Conservation (phyloP, 768 basidiomycete species). For the Serpula lacrymans region DNA sequence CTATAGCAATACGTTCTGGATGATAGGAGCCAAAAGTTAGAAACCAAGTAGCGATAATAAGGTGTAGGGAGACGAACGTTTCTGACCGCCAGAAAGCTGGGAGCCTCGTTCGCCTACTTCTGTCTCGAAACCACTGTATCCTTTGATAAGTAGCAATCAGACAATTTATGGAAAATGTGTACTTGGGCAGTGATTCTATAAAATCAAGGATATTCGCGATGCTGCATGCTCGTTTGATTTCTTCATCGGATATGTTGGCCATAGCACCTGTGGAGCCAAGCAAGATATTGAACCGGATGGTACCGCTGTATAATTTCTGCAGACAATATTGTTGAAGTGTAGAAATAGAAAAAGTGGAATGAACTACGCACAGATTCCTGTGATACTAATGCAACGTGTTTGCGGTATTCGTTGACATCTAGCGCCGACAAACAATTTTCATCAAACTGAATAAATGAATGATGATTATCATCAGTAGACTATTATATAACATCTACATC, state of each 20-base stretch:
- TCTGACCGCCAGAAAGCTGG: constrained; percentile 48
- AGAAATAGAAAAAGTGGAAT: too few relatives aligned
- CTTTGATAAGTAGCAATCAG: neutral
- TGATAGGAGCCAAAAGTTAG: neutral
- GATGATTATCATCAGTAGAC: too few relatives aligned
- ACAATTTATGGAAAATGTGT: neutral
- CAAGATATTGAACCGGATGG: constrained; percentile 44
- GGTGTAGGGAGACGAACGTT: constrained; percentile 20
- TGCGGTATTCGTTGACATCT: too few relatives aligned
- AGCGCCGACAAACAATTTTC: too few relatives aligned
- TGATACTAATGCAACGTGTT: too few relatives aligned
- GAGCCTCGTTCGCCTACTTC: constrained; percentile 49
- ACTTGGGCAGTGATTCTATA: constrained; percentile 39
- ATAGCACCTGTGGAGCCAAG: constrained; percentile 35
- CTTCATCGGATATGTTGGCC: constrained; percentile 37
- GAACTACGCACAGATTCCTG: too few relatives aligned
- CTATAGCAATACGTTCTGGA: constrained; percentile 43
- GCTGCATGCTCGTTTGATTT: constrained; percentile 41
- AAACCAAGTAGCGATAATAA: neutral
- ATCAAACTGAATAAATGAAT: too few relatives aligned
- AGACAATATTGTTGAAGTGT: constrained; percentile 14
- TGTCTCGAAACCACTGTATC: constrained; percentile 47
- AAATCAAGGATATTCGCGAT: constrained; percentile 47
- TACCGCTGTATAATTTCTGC: constrained; percentile 37
- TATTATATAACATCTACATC: constrained; percentile 8